These are phyloP conservation scores for Solidago caesia DNA, from an alignment of 129 eudicot species.

Conservation along the genomic window DNA sequence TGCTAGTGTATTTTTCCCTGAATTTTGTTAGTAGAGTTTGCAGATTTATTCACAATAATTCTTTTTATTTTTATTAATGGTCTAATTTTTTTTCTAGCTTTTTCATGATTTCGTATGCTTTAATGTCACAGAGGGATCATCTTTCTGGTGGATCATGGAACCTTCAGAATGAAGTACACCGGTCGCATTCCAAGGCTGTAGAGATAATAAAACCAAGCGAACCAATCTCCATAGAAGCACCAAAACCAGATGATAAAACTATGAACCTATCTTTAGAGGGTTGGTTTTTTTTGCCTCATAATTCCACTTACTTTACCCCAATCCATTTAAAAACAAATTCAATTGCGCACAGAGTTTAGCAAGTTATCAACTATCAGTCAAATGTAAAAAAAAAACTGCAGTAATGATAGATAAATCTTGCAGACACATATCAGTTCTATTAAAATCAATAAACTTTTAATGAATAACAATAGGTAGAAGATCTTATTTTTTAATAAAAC, in stretches of 20 bases:
- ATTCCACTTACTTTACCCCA: neutral
- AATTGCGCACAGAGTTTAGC: neutral
- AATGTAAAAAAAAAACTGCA: neutral
- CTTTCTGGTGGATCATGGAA: slow-evolving; percentile 78
- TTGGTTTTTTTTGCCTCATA: slow-evolving; percentile 24
- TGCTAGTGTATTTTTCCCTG: neutral
- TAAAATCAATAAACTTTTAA: no score
- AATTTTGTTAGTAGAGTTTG: slow-evolving; percentile 10
- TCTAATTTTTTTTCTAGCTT: neutral
- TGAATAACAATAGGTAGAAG: neutral
- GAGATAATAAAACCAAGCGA: slow-evolving; percentile 23
- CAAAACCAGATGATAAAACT: slow-evolving; percentile 25
- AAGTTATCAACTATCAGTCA: neutral
- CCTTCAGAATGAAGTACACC: slow-evolving; percentile 69
- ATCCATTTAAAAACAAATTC: neutral
- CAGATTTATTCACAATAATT: neutral
- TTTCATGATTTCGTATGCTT: slow-evolving; percentile 12
- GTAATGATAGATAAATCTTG: neutral
- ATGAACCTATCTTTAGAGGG: slow-evolving; percentile 27
- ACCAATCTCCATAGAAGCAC: slow-evolving; percentile 12
- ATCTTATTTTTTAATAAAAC: slow-evolving; percentile 1
- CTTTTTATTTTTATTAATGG: neutral
- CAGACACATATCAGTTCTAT: neutral
- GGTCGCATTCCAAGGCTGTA: slow-evolving; percentile 73
- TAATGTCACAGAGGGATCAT: slow-evolving; percentile 46